Conservation (phyloP, 495 filamentous ascomycete species). For the Penicillium subrubescens region DNA sequence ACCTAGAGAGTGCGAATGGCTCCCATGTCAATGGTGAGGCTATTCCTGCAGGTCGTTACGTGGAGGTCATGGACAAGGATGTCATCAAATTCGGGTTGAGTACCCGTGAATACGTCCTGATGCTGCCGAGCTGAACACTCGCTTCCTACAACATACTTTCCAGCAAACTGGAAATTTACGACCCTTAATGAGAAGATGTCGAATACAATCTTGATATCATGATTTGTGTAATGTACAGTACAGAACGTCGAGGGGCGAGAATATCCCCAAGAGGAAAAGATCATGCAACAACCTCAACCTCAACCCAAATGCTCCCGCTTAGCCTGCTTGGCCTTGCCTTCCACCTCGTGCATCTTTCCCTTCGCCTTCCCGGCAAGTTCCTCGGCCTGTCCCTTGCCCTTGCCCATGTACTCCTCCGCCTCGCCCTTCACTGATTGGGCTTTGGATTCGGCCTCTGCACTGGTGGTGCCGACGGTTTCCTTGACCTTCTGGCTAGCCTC, state of each 20-base stretch:
- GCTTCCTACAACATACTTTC: not conserved
- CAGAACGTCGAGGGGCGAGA: not conserved
- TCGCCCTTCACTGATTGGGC: conserved; percentile 41
- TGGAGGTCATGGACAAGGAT: conserved; percentile 88
- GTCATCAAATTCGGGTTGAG: conserved; percentile 85
- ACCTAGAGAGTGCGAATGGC: conserved; percentile 92
- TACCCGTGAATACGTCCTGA: conserved; percentile 82
- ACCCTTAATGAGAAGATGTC: not conserved
- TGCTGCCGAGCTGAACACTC: conserved; percentile 51
- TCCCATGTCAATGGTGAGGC: conserved; percentile 77
- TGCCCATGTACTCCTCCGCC: conserved; percentile 36
- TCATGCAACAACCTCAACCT: not conserved
- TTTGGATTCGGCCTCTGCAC: conserved; percentile 39
- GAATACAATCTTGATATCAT: conserved; percentile 7
- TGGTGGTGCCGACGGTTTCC: conserved; percentile 36
- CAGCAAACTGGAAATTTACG: not conserved
- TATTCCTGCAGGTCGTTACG: conserved; percentile 72
- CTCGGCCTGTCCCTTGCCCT: conserved; percentile 45
- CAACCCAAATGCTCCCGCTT: conserved; percentile 31
- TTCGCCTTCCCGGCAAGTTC: conserved; percentile 46
- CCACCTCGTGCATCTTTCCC: conserved; percentile 43
- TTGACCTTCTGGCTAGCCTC: conserved; percentile 46
- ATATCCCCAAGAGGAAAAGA: not conserved
- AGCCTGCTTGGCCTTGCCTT: conserved; percentile 44
- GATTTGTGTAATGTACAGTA: conserved; percentile 12